Percentiles rank a stretch among this genome's conserved stretches.
phyloP scores from a whole-genome alignment of 352 stramenopile species.

The Globisporangium acanthophoron region DNA sequence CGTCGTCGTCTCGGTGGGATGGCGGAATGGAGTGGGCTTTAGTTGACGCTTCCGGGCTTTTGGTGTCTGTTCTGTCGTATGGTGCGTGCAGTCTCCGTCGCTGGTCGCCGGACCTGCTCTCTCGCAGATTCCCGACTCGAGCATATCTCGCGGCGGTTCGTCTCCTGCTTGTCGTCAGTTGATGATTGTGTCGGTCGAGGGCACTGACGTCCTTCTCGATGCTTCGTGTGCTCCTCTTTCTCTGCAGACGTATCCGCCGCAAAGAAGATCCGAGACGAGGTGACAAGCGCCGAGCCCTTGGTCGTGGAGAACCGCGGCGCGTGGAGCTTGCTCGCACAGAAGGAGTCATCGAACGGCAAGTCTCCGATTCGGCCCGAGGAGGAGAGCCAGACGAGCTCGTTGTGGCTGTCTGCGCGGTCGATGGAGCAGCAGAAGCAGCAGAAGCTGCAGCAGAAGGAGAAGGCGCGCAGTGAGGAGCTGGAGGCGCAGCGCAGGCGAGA shows the following conservation, averaged over 20 bases:
- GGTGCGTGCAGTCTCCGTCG: constrained; percentile 40
- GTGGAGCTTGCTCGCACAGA: constrained; percentile 80
- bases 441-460: constrained; percentile 82
- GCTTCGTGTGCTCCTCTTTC: not conserved
- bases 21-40: constrained; percentile 15
- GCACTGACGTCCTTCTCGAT: constrained; percentile 1
- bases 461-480: constrained; percentile 59
- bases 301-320: constrained; percentile 79
- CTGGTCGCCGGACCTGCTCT: constrained; percentile 48
- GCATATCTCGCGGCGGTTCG: constrained; percentile 35
- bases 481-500: constrained; percentile 64
- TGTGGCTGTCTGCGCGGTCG: constrained; percentile 78
- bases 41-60: constrained; percentile 19
- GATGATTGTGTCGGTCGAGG: no score
- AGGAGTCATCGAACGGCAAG: constrained; percentile 60
- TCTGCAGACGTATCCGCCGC: constrained; percentile 32
- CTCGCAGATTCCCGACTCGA: constrained; percentile 36
- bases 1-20: not conserved
- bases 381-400: constrained; percentile 65
- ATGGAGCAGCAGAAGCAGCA: constrained; percentile 88
- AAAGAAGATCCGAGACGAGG: constrained; percentile 78
- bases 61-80: not conserved
- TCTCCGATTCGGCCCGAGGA: constrained; percentile 53
- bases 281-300: constrained; percentile 51
- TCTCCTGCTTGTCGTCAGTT: not conserved